phyloP scores from a whole-genome alignment of 495 filamentous ascomycete genomes.

The Penicillium roqueforti region DNA sequence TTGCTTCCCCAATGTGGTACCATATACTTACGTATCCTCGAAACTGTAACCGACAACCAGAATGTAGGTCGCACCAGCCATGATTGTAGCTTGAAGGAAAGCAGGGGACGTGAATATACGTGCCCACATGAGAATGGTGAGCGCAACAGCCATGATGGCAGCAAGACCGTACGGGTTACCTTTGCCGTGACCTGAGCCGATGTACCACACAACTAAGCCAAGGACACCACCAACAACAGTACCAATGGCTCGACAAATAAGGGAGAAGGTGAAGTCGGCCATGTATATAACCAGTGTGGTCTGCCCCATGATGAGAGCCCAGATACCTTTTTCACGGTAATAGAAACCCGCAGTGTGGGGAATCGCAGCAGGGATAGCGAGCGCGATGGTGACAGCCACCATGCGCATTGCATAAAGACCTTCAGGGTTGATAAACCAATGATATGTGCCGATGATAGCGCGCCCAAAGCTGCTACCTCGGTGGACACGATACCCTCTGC shows the following conservation, averaged over 20 bases:
- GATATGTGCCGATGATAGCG: slow-evolving; percentile 24
- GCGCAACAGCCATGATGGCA: slow-evolving; percentile 33
- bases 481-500: slow-evolving; percentile 24
- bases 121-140: slow-evolving; percentile 35
- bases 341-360: slow-evolving; percentile 41
- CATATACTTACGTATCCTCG: slow-evolving; percentile 34
- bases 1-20: background rate
- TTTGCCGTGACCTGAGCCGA: slow-evolving; percentile 38
- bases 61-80: slow-evolving; percentile 40
- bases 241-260: slow-evolving; percentile 30
- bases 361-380: slow-evolving; percentile 36
- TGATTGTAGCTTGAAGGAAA: slow-evolving; percentile 33
- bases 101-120: slow-evolving; percentile 32
- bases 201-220: slow-evolving; percentile 44
- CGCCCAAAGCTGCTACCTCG: slow-evolving; percentile 21
- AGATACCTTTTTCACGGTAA: slow-evolving; percentile 43
- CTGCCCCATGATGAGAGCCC: slow-evolving; percentile 47
- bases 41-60: slow-evolving; percentile 39
- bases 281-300: slow-evolving; percentile 42
- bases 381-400: slow-evolving; percentile 41
- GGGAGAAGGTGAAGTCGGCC: slow-evolving; percentile 41
- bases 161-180: slow-evolving; percentile 43
- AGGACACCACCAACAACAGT: slow-evolving; percentile 38
- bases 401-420: slow-evolving; percentile 38
- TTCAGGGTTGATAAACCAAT: slow-evolving; percentile 32